Conservation (phyloP, 805 yeast species). For the Metschnikowia lochheadii region DNA sequence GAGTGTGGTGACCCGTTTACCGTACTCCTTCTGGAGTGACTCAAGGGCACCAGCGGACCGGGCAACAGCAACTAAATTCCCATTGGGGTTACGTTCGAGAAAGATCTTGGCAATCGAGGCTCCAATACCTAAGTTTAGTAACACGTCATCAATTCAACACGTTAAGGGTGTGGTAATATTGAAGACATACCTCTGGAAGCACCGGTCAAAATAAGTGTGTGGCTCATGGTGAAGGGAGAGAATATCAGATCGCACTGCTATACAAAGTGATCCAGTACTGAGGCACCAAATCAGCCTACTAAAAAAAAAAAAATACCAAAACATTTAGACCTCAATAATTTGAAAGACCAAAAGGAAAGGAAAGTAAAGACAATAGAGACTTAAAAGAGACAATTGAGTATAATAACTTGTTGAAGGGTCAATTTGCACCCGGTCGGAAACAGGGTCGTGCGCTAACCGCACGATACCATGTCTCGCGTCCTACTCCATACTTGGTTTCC, state of each 20-base stretch:
- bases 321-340: no score
- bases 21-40: conserved; percentile 41
- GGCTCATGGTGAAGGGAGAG: conserved; percentile 11
- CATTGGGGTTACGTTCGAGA: conserved; percentile 32
- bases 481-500: not conserved
- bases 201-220: conserved; percentile 21
- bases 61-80: conserved; percentile 65
- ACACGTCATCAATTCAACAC: conserved; percentile 36
- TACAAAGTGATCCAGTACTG: not conserved
- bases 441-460: conserved; percentile 5
- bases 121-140: conserved; percentile 66
- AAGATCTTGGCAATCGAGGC: conserved; percentile 58
- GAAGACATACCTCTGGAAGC: conserved; percentile 19
- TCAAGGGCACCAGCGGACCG: conserved; percentile 52
- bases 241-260: not conserved
- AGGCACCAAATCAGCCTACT: no score
- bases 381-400: no score
- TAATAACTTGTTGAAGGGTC: no score
- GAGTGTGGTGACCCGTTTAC: conserved; percentile 46
- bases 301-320: no score
- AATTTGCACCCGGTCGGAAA: not conserved
- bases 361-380: no score
- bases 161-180: not conserved
- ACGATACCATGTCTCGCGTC: not conserved
- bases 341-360: no score